These are phyloP conservation scores for Garcia nutans DNA, from an alignment of 345 rosid species.

Conservation along the genomic window DNA sequence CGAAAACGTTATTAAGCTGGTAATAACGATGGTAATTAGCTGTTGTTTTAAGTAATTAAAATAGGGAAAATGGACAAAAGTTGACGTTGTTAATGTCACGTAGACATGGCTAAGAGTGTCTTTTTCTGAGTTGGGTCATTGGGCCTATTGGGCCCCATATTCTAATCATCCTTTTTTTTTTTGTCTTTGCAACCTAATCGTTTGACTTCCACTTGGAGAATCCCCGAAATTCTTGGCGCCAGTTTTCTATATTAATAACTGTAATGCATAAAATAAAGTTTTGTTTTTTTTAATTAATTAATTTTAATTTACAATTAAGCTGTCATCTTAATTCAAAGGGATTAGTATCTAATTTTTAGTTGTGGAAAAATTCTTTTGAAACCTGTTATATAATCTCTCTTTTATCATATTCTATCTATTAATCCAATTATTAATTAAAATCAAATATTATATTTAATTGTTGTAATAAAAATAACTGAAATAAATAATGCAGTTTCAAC, in stretches of 20 bases:
- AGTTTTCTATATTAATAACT: constrained; percentile 5
- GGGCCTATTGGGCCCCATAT: constrained; percentile 23
- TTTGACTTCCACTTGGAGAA: constrained; percentile 36
- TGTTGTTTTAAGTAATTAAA: neutral
- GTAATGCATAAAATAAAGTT: neutral
- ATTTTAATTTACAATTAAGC: no score
- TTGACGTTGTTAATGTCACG: constrained; percentile 23
- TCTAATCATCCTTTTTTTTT: neutral
- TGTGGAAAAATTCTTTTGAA: no score
- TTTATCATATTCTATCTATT: no score
- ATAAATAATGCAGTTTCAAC: no score
- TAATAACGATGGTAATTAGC: constrained; percentile 3
- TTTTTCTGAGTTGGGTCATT: neutral
- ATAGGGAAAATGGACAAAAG: neutral
- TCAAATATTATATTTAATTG: no score
- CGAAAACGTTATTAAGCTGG: neutral
- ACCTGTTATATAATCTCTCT: no score
- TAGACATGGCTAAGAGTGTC: neutral
- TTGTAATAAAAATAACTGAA: no score
- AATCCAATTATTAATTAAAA: no score
- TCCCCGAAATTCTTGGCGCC: constrained; percentile 49
- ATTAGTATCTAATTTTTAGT: no score
- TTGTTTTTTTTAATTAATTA: neutral
- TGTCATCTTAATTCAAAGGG: no score
- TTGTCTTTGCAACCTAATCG: constrained; percentile 28